Evolutionary conservation across 257 asterid genomes (phyloP), one percentile per base, ranked within the genome.

Genomic region (Gentiana straminea): DNA sequence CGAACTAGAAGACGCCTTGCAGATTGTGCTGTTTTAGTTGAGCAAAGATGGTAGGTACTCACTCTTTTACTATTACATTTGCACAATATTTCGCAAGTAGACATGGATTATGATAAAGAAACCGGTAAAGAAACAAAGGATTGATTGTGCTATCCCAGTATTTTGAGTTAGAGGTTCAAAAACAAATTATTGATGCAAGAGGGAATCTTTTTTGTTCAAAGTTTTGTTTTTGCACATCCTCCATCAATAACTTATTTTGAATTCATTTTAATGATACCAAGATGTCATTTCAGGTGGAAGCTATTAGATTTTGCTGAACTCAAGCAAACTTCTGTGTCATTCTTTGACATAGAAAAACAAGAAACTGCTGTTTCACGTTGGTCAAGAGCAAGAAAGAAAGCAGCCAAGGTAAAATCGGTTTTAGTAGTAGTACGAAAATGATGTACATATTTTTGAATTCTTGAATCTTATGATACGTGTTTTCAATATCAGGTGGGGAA

Each of bases 11-110:
- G 97, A 64, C 86, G 73, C 38, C 71, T 88, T 7, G 97, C 97
- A 6, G 96, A 88, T 60, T 88, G 96, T 66, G 96, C 94, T 4
- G 94, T 88, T 61, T 72, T 88, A 35, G 94, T 74, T 5, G 94
- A 82, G 80, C 97, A 88, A 67, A 80, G 86, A 80, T 88, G 97
- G 97, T 84, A 59, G 0, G 61, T 43, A 5, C 49, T 4, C 35
- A 10, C 33, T 46, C 24, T 24, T 24, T 24, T 24, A 10, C 34
- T 43, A 15, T 24, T 8, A 2, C 8, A 8, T 44, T 35, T 61
- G 58, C 57, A 61, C 1, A 10, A 32, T 38, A 37, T 51, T 37
- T 60, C 24, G 15, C 15, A 2, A 5, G 12, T 11, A 13, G 0
- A 2, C 33, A 53, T 62, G 54, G 33, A 62, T 44, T 38, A 11